Conservation (phyloP, 768 basidiomycete genomes). For the Dentipellis fragilis region DNA sequence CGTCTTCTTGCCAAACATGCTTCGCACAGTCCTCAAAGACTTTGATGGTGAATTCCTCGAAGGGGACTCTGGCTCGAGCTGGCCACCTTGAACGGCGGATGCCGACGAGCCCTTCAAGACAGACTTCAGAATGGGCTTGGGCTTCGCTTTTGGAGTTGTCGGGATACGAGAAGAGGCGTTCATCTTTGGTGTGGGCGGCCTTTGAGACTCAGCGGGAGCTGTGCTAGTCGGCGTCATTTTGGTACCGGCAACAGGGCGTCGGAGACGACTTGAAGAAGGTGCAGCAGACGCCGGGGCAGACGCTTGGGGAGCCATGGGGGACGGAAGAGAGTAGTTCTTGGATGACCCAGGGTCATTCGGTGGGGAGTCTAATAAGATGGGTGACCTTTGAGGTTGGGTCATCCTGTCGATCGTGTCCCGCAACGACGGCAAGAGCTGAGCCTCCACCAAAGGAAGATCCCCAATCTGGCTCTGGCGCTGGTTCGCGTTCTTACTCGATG, state of each 20-base stretch:
- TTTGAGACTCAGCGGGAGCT: not conserved
- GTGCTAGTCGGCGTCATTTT: not conserved
- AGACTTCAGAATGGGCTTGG: conserved; percentile 9
- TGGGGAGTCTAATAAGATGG: not conserved
- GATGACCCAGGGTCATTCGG: not conserved
- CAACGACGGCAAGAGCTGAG: conserved; percentile 57
- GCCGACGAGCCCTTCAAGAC: conserved; percentile 8
- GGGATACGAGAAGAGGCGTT: conserved; percentile 8
- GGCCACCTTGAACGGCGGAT: not conserved
- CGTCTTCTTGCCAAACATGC: conserved; percentile 10
- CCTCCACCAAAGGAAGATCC: conserved; percentile 51
- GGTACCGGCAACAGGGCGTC: not conserved
- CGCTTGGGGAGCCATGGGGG: not conserved
- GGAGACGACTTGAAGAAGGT: conserved; percentile 7
- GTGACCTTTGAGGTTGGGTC: conserved; percentile 30
- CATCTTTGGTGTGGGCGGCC: not conserved
- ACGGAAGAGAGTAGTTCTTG: not conserved
- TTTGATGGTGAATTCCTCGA: conserved; percentile 12
- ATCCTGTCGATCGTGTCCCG: conserved; percentile 67
- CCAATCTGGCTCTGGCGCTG: conserved; percentile 32
- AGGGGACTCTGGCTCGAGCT: conserved; percentile 4
- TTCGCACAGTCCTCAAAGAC: conserved; percentile 8
- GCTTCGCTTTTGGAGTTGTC: conserved; percentile 1
- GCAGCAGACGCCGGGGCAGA: not conserved
- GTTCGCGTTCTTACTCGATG: conserved; percentile 4